Base-by-base conservation (phyloP, 2,329 filamentous ascomycete species). In the Beauveria pseudobassiana region DNA sequence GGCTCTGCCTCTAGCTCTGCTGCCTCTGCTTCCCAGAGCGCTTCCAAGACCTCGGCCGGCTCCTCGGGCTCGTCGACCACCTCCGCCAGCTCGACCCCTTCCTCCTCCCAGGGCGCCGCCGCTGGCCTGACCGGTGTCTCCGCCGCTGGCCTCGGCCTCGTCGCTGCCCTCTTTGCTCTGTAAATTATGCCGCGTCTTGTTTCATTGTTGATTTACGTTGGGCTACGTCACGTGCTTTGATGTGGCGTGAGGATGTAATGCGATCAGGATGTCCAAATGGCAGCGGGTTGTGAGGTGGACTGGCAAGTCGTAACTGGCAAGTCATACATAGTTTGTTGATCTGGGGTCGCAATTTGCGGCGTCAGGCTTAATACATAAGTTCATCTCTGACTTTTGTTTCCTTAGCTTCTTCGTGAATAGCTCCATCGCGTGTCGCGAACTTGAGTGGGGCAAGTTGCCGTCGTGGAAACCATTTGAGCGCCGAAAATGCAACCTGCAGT, bases 111-210 rank as follows among this genome's bases (percentile, higher is more conserved):
- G 3, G 43, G 43, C 46, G 56, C 24, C 61, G 61, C 56, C n/a
- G 55, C 55, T n/a, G 43, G 55, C 61, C 59, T 61, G 14, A 28
- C 34, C 14, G 51, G 51, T 16, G 49, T 10, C 43, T 48, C 59
- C 14, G 59, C 42, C 22, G 34, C 46, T 18, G 3, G 59, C 30
- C 24, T 63, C 22, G 61, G 34, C 28, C 6, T 57, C 40, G 30
- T 59, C 34, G 61, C 61, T 49, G 61, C 61, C 9, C 40, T 63
- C 43, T 59, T 62, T 54, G 53, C 61, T 42, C 49, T 62, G 54
- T 62, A 62, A 62, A 62, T 61, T 38, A 48, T 26, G 18, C 43
- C 45, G n/a, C 9, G 3, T 5, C n/a, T 51, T 9, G 10, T 52
- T 22, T 52, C 18, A 10, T 48, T 42, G 38, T 58, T 16, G 14